Percentiles rank a stretch among this genome's conserved stretches.
Conservation (phyloP, 2,329 filamentous ascomycete species). For the Hypoxylon sp. region DNA sequence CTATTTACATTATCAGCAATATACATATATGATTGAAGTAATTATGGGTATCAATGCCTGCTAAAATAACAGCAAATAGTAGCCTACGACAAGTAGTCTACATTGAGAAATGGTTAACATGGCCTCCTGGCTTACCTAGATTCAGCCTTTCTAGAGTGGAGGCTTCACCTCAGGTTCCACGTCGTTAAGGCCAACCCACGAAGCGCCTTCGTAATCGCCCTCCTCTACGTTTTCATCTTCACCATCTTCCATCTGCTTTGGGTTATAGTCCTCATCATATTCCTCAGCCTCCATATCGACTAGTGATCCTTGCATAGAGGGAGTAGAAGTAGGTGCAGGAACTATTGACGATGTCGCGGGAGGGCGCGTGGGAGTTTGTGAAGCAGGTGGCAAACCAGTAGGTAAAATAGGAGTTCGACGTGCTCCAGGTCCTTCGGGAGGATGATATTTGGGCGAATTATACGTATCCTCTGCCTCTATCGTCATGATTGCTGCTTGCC, state of each 20-base stretch:
- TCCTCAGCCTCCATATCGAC: constrained; percentile 14
- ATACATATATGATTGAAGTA: constrained; percentile 26
- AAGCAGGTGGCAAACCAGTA: constrained; percentile 7
- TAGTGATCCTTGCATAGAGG: constrained; percentile 14
- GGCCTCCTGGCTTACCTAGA: background rate
- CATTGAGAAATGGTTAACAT: background rate
- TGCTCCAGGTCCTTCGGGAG: background rate
- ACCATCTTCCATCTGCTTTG: constrained; percentile 45
- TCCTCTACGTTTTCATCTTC: constrained; percentile 40
- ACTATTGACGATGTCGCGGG: constrained; percentile 19
- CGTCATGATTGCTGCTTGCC: constrained; percentile 52
- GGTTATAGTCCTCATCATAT: constrained; percentile 32
- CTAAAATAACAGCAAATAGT: background rate
- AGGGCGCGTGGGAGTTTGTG: constrained; percentile 7
- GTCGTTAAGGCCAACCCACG: constrained; percentile 42
- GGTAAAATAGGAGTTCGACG: constrained; percentile 10
- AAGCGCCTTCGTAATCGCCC: constrained; percentile 36
- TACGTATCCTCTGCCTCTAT: constrained; percentile 47
- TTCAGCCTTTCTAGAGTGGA: constrained; percentile 27
- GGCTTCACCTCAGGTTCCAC: constrained; percentile 39
- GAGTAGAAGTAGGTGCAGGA: constrained; percentile 5
- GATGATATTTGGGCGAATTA: constrained; percentile 1
- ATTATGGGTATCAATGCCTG: constrained; percentile 14
- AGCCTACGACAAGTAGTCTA: background rate
- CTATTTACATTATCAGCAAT: constrained; percentile 17